Evolutionary conservation across 495 filamentous ascomycete species (phyloP).

Genomic region (Penicillium desertorum): DNA sequence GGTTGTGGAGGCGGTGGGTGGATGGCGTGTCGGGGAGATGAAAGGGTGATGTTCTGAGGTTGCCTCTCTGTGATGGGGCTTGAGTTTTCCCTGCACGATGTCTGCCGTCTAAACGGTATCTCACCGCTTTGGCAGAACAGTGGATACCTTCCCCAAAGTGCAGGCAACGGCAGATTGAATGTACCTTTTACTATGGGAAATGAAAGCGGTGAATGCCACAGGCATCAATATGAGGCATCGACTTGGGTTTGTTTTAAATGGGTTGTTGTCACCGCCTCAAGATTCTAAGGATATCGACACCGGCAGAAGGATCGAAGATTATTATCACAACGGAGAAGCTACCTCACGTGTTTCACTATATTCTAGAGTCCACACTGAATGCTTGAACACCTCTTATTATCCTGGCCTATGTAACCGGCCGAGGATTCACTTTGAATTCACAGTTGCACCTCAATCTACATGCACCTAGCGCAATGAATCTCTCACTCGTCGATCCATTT

Average conservation of each 20-base stretch:
- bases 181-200: not conserved
- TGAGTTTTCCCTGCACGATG: conserved; percentile 44
- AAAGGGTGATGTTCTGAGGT: conserved; percentile 46
- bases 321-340: not conserved
- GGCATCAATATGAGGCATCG: conserved; percentile 11
- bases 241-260: conserved; percentile 7
- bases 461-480: conserved; percentile 59
- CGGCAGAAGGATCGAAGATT: conserved; percentile 13
- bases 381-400: conserved; percentile 24
- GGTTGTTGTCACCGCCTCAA: conserved; percentile 15
- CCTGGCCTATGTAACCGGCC: conserved; percentile 37
- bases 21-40: conserved; percentile 39
- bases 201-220: conserved; percentile 3
- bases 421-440: conserved; percentile 15
- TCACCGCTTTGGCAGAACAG: conserved; percentile 13
- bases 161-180: not conserved
- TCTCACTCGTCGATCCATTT: conserved; percentile 75
- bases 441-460: not conserved
- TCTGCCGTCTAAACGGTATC: conserved; percentile 25
- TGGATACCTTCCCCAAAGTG: conserved; percentile 9
- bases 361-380: conserved; percentile 28
- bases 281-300: conserved; percentile 13
- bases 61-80: conserved; percentile 46
- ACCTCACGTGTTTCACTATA: not conserved
- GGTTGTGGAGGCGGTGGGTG: conserved; percentile 34